Evolutionary conservation across 148 eudicot genomes (phyloP).

Genomic region (Vaccinium macrocarpon): DNA sequence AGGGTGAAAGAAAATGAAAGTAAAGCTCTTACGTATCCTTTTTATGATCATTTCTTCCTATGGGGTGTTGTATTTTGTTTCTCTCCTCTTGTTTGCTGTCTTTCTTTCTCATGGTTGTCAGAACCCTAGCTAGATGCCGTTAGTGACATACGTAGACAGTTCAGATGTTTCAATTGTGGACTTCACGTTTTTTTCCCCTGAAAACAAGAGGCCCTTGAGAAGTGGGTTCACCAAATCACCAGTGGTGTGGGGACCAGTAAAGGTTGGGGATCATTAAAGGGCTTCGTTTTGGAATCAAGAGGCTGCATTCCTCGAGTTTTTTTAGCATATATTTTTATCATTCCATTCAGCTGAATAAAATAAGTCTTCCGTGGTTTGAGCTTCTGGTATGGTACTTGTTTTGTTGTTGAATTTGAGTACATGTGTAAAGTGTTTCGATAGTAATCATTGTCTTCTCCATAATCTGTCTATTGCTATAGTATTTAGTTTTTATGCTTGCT

Average conservation of each 20-base stretch:
- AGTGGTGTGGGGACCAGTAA: not conserved
- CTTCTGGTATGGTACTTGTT: not conserved
- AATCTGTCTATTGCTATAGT: not conserved
- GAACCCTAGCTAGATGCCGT: not conserved
- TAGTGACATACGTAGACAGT: not conserved
- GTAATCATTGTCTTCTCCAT: not conserved
- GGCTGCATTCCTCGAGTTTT: not conserved
- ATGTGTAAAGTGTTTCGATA: not conserved
- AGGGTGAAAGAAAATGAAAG: constrained; percentile 61
- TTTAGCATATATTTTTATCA: not conserved
- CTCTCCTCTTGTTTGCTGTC: not conserved
- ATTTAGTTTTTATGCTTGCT: not conserved
- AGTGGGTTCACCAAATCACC: not conserved
- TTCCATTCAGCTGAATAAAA: not conserved
- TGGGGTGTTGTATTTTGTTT: constrained; percentile 7
- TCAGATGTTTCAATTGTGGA: not conserved
- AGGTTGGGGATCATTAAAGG: not conserved
- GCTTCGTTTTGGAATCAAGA: not conserved
- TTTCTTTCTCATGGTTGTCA: not conserved
- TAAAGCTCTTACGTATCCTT: constrained; percentile 71
- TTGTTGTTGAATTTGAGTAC: not conserved
- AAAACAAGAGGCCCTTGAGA: not conserved
- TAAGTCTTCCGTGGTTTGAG: not conserved
- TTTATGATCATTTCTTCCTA: not conserved
- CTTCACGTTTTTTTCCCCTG: too few relatives aligned